Evolutionary conservation across 495 filamentous ascomycete genomes (phyloP).

Genomic region (Tuber indicum): DNA sequence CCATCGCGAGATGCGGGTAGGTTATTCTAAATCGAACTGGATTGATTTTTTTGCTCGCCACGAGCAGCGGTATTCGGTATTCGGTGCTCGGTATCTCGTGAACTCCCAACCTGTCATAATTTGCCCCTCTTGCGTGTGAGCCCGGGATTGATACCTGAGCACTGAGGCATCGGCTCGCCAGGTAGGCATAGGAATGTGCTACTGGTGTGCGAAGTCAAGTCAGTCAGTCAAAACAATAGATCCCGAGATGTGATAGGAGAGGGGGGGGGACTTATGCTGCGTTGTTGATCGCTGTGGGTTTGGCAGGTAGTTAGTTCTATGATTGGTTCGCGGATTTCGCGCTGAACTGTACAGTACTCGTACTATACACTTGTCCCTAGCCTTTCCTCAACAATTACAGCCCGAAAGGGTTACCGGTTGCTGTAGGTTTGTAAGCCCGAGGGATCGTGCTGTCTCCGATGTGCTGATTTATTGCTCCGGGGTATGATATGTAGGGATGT

Average conservation of each 20-base stretch:
- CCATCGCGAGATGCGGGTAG: not conserved
- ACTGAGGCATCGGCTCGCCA: not conserved
- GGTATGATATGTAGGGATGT: not conserved
- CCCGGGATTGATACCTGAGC: not conserved
- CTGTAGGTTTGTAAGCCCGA: not conserved
- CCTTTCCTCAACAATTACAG: not conserved
- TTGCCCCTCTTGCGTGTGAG: not conserved
- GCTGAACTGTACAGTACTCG: not conserved
- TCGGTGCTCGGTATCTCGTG: not conserved
- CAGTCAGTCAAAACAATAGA: not conserved
- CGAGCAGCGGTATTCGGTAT: not conserved
- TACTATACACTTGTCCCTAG: not conserved
- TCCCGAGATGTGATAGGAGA: not conserved
- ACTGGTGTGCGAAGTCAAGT: not conserved
- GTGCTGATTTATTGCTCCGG: not conserved
- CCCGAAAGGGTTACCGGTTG: not conserved
- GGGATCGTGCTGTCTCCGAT: not conserved
- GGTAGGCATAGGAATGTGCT: not conserved
- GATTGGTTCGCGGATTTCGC: not conserved
- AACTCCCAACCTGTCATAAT: not conserved
- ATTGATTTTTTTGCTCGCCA: not conserved
- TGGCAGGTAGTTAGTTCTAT: not conserved
- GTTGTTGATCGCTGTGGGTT: not conserved
- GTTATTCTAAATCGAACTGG: not conserved
- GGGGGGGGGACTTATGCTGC: not conserved